phyloP scores from a whole-genome alignment of 257 asterid genomes.

The Osmanthus fragrans region DNA sequence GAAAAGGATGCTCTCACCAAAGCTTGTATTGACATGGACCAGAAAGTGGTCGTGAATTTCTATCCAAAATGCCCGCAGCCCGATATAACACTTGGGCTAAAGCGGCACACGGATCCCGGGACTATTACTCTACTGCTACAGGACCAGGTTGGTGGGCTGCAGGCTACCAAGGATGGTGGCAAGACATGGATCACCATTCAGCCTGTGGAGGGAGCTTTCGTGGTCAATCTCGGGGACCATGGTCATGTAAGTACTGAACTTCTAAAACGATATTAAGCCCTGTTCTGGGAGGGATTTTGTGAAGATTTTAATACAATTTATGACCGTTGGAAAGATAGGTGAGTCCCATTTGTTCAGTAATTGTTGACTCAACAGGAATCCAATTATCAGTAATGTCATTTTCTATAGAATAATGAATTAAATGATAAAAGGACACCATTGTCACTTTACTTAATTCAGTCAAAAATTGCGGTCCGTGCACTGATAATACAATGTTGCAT shows the following conservation, averaged over 20 bases:
- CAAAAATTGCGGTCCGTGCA: too few species aligned
- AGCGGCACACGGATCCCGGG: conserved; percentile 95
- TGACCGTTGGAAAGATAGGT: too few species aligned
- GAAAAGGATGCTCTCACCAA: conserved; percentile 63
- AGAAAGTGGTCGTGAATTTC: conserved; percentile 80
- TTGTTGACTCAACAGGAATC: too few species aligned
- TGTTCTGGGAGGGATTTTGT: too few species aligned
- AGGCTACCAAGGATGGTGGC: conserved; percentile 87
- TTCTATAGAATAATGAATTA: too few species aligned
- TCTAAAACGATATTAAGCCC: neutral
- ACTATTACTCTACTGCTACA: conserved; percentile 76
- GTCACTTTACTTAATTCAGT: too few species aligned
- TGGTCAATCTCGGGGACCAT: conserved; percentile 88
- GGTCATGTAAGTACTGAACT: conserved; percentile 54
- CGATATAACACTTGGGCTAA: conserved; percentile 70
- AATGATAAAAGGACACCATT: too few species aligned
- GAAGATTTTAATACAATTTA: too few species aligned
- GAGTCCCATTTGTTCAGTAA: too few species aligned
- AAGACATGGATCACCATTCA: conserved; percentile 88
- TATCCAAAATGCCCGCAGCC: conserved; percentile 95
- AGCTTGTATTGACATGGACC: conserved; percentile 87
- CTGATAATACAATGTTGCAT: too few species aligned
- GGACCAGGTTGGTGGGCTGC: conserved; percentile 92
- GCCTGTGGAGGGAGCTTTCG: conserved; percentile 83
- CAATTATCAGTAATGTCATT: too few species aligned